Evolutionary conservation across 225 moss, liverwort and hornwort genomes (phyloP).

Genomic region (Bryoerythrophyllum caledonicum): DNA sequence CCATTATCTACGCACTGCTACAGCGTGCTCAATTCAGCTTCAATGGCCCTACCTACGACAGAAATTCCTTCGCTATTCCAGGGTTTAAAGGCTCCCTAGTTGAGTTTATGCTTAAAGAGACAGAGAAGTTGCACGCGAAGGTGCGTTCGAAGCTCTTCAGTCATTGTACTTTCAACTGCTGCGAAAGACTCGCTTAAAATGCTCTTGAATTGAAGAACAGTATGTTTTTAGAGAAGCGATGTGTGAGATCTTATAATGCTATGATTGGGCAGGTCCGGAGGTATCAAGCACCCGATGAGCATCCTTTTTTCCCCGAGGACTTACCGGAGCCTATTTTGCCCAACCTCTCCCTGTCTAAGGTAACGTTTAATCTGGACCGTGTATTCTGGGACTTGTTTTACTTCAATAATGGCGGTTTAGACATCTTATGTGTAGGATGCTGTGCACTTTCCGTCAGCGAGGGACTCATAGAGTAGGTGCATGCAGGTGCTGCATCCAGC

Average conservation of each 20-base stretch:
- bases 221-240: no score
- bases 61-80: slow-evolving; percentile 47
- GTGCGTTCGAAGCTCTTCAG: slow-evolving; percentile 39
- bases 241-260: slow-evolving; percentile 15
- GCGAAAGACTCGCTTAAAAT: background rate
- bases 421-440: background rate
- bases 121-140: slow-evolving; percentile 80
- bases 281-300: slow-evolving; percentile 85
- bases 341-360: slow-evolving; percentile 52
- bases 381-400: slow-evolving; percentile 1
- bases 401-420: background rate
- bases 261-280: slow-evolving; percentile 67
- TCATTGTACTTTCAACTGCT: background rate
- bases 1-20: slow-evolving; percentile 78
- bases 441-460: background rate
- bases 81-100: slow-evolving; percentile 71
- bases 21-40: slow-evolving; percentile 81
- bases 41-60: slow-evolving; percentile 78
- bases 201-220: background rate
- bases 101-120: slow-evolving; percentile 76
- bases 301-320: slow-evolving; percentile 69
- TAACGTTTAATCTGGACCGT: slow-evolving; percentile 18
- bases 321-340: slow-evolving; percentile 76
- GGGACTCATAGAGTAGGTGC: slow-evolving; percentile 20
- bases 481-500: slow-evolving; percentile 71